Evolutionary conservation across 805 yeast species (phyloP), one percentile per base, ranked within the genome.

Genomic region (Wickerhamiella cacticola): DNA sequence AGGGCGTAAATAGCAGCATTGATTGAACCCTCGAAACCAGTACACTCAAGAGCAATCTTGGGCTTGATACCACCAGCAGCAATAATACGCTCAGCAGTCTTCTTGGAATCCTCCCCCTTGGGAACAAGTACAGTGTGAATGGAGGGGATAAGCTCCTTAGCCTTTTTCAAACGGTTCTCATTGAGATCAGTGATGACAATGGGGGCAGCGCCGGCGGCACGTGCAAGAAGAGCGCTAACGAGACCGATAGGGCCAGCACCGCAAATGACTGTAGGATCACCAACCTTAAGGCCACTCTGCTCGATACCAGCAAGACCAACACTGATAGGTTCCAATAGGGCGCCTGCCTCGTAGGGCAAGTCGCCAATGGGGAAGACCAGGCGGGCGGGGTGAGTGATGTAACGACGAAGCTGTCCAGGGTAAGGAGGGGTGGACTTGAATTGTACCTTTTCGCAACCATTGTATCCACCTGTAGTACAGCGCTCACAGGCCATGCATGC

Each of bases 171-270:
- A 49, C 79, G 66, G 41, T 64, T 63, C 19, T 60, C 61, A 45
- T 68, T 63, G 36, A 75, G 58, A 57, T 75, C 79, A 4, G 77
- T 71, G 53, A 74, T 71, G 16, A 68, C 70, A 15, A 75, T 52
- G 25, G 79, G 79, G 26, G 71, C 64, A 4, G 76, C 76, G 21
- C 80, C 80, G 1, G 72, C 66, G 12, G 77, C 78, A 28, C 68
- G 64, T 9, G 77, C 76, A 41, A 73, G 58, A 3, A 69, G 52
- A 43, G 76, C 67, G 22, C 74, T 60, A 35, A 72, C 67, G 26
- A 75, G 60, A 13, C 80, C 80, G 53, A 75, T 75, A n/a, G 80
- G 79, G 19, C 80, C 79, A 15, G 78, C 78, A 46, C 80, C 80
- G 36, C 71, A 67, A 46, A 75, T 63, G 41, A 71, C 57, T 10